These are phyloP conservation scores for Paraleonurus japonicus DNA, from an alignment of 257 asterid genomes.

Conservation along the genomic window DNA sequence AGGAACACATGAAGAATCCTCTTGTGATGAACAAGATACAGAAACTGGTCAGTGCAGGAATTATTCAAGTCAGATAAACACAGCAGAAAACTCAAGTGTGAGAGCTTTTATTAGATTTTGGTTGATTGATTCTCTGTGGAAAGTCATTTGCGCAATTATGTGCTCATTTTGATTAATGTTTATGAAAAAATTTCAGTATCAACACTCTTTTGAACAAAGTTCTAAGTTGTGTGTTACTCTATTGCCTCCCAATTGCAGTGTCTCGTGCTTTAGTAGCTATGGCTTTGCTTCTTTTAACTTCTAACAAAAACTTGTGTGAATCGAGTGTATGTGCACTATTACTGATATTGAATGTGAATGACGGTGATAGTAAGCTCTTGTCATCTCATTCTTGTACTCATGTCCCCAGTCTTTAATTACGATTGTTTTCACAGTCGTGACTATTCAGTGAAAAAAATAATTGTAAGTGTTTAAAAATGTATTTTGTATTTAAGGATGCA, in stretches of 20 bases:
- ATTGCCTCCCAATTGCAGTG: not conserved
- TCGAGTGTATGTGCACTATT: too few relatives aligned
- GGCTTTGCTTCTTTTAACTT: not conserved
- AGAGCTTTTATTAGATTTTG: not conserved
- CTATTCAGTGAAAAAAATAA: too few relatives aligned
- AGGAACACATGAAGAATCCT: slow-evolving; percentile 85
- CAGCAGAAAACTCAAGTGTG: not conserved
- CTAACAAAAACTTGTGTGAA: too few relatives aligned
- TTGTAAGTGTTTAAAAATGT: too few relatives aligned
- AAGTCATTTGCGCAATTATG: not conserved
- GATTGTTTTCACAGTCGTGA: too few relatives aligned
- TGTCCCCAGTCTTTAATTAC: too few relatives aligned
- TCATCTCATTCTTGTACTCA: too few relatives aligned
- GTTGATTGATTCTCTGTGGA: not conserved
- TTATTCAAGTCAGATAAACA: slow-evolving; percentile 65
- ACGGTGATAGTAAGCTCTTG: too few relatives aligned
- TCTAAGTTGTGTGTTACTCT: not conserved
- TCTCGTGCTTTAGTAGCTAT: not conserved
- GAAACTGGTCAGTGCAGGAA: slow-evolving; percentile 84
- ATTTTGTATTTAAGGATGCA: too few relatives aligned
- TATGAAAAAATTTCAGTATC: not conserved
- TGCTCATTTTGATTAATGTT: not conserved
- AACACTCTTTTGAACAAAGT: not conserved
- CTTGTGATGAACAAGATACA: slow-evolving; percentile 86
- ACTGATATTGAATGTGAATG: too few relatives aligned